Base-by-base conservation (phyloP, 768 basidiomycete genomes). In the Naganishia antarctica region DNA sequence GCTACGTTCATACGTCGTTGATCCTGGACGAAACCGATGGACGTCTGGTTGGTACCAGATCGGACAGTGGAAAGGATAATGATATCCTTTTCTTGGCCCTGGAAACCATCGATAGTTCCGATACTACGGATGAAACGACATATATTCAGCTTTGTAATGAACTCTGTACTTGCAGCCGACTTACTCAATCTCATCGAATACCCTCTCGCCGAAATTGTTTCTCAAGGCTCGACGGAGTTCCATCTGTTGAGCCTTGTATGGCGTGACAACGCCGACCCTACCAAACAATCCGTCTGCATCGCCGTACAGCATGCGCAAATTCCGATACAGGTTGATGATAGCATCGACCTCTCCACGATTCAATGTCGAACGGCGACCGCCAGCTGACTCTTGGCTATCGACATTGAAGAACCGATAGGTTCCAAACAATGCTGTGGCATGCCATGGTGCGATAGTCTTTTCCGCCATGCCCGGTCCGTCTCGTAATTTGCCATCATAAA, bases 11-110 rank as follows among this genome's bases (percentile, higher is more conserved):
- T 94, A 46, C 94, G 87, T 46, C 93, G 86, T 23, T 82, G 76
- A 76, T 94, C 91, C 69, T 85, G 83, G 70, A 98, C 82, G 81
- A 98, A 98, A 64, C 96, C 96, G 61, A 98, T 84, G 0, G 81
- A 84, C 63, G 83, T 82, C 21, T 91, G 76, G n/a, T 88, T 87
- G 18, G 89, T 86, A 5, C 96, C 92, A 11, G 91, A 89, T 67
- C 96, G 85, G 21, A 98, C 96, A 74, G 92, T 96, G 3, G 96
- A 98, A 21, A 99, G 82, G 69, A 99, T 97, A 78, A 99, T 94
- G 60, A 99, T 84, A 70, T 94, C 91, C 76, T 99, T 99, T 77
- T 99, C 96, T 79, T 99, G 96, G 50, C 96, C 96, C 77, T 99
- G 96, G 73, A 98, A 98, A 11, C 94, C 96, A 78, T 99, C 94